These are phyloP conservation scores for Cucurbita pepo DNA, from an alignment of 306 rosid genomes.

Conservation along the genomic window DNA sequence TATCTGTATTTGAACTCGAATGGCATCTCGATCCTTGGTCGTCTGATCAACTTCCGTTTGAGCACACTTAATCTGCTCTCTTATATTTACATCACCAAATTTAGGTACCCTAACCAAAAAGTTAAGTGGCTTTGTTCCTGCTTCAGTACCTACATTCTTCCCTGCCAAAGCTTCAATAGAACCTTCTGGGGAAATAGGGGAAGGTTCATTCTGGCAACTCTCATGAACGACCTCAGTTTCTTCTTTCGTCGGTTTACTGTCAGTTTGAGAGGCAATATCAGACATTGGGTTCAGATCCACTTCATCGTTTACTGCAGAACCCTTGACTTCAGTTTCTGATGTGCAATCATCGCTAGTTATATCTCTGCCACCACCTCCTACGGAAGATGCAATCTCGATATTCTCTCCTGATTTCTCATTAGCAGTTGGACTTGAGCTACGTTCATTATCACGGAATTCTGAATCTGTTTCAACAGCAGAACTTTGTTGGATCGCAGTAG, in stretches of 20 bases:
- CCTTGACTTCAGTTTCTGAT: background rate
- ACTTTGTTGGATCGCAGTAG: background rate
- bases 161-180: slow-evolving; percentile 27
- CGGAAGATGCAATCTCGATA: slow-evolving; percentile 10
- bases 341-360: background rate
- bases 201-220: slow-evolving; percentile 15
- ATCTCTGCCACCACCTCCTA: slow-evolving; percentile 7
- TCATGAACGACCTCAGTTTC: slow-evolving; percentile 10
- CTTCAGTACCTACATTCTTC: slow-evolving; percentile 31
- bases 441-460: slow-evolving; percentile 3
- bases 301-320: background rate
- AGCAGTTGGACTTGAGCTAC: background rate
- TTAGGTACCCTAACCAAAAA: slow-evolving; percentile 51
- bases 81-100: slow-evolving; percentile 41
- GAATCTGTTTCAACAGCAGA: slow-evolving; percentile 1
- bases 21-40: slow-evolving; percentile 40
- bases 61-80: slow-evolving; percentile 42
- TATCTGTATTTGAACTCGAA: slow-evolving; percentile 36
- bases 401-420: slow-evolving; percentile 12
- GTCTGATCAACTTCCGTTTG: slow-evolving; percentile 36
- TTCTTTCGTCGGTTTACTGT: background rate
- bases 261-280: slow-evolving; percentile 9
- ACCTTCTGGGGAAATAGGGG: slow-evolving; percentile 19
- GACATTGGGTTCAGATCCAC: slow-evolving; percentile 4
- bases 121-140: slow-evolving; percentile 42